Evolutionary conservation across 805 yeast species (phyloP).

Genomic region (Wickerhamiella sergipiensis): DNA sequence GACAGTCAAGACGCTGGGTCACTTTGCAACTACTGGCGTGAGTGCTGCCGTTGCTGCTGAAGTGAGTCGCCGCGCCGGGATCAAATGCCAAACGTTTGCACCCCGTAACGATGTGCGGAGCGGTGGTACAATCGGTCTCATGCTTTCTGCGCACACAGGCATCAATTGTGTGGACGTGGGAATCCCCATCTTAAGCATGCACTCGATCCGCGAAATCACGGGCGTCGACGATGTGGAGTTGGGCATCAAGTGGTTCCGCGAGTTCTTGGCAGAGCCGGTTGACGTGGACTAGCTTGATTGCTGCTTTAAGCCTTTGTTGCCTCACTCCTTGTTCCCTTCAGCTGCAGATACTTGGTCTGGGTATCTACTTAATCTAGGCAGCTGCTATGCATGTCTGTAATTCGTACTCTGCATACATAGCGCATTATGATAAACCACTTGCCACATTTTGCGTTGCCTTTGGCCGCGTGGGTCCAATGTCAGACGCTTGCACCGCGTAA

Average conservation of each 20-base stretch:
- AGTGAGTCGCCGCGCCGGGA: constrained; percentile 48
- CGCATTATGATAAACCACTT: too few relatives aligned
- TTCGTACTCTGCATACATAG: too few relatives aligned
- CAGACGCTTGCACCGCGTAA: too few relatives aligned
- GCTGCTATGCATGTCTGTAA: too few relatives aligned
- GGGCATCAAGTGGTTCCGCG: constrained; percentile 54
- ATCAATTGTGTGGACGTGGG: constrained; percentile 51
- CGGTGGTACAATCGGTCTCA: constrained; percentile 78
- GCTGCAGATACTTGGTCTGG: too few relatives aligned
- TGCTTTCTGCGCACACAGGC: constrained; percentile 29
- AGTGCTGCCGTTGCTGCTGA: constrained; percentile 60
- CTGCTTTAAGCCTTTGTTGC: too few relatives aligned
- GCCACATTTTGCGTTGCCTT: too few relatives aligned
- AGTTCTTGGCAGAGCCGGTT: constrained; percentile 49
- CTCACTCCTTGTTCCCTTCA: too few relatives aligned
- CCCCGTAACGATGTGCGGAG: constrained; percentile 72
- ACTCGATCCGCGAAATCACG: constrained; percentile 67
- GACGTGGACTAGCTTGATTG: constrained; percentile 4
- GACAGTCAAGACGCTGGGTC: constrained; percentile 68
- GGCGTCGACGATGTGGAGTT: constrained; percentile 64
- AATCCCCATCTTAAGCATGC: constrained; percentile 76
- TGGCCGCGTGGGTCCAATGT: too few relatives aligned
- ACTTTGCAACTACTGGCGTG: constrained; percentile 69
- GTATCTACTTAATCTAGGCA: too few relatives aligned
- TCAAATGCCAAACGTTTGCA: constrained; percentile 63